Evolutionary conservation across 306 rosid species (phyloP).

Genomic region (Trifolium subterraneum): DNA sequence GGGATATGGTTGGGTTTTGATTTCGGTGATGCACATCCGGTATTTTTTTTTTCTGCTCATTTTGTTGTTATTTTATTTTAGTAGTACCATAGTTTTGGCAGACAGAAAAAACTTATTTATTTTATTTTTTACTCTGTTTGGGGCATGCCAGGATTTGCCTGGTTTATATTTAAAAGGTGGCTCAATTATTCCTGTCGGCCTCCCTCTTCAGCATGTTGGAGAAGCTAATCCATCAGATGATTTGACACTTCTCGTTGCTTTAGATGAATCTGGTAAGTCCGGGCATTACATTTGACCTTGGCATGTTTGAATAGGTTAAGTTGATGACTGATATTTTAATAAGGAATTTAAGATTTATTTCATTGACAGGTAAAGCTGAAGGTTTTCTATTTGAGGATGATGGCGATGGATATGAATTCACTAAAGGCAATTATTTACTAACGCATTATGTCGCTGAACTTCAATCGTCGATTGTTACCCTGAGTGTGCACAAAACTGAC

Average conservation of each 20-base stretch:
- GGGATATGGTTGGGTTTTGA: conserved; percentile 88
- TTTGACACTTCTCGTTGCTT: conserved; percentile 84
- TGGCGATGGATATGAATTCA: conserved; percentile 92
- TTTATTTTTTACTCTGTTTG: conserved; percentile 28
- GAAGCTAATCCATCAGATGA: conserved; percentile 75
- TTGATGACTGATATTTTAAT: conserved; percentile 21
- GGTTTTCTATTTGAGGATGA: conserved; percentile 90
- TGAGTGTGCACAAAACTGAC: conserved; percentile 66
- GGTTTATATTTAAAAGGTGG: conserved; percentile 89
- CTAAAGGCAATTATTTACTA: conserved; percentile 70
- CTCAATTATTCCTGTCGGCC: conserved; percentile 80
- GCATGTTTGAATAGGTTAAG: conserved; percentile 16
- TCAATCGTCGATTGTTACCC: conserved; percentile 65
- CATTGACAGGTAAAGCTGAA: conserved; percentile 81
- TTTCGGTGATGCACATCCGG: conserved; percentile 83
- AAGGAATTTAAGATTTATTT: conserved; percentile 32
- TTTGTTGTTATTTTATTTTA: conserved; percentile 23
- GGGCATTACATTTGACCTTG: conserved; percentile 19
- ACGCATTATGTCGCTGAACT: conserved; percentile 80
- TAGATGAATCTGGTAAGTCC: conserved; percentile 70
- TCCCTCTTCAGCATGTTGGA: conserved; percentile 82
- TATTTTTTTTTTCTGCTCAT: conserved; percentile 37
- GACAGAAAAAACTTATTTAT: background rate
- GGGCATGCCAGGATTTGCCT: conserved; percentile 79
- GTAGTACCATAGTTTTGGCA: background rate